Evolutionary conservation across 2,329 filamentous ascomycete genomes (phyloP).

Genomic region (Lecanicillium sp.): DNA sequence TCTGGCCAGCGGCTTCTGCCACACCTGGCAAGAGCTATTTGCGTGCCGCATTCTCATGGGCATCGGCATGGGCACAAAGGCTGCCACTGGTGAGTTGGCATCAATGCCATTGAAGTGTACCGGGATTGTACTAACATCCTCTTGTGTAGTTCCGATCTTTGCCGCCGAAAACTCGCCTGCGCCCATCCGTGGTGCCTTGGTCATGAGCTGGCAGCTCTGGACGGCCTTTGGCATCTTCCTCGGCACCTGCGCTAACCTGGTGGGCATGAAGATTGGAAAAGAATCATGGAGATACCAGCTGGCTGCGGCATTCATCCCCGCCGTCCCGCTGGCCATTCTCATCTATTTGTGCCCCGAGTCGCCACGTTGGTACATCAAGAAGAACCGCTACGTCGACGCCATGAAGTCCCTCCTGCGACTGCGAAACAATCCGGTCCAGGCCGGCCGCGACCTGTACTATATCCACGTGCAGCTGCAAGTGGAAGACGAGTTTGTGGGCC

Average conservation of each 20-base stretch:
- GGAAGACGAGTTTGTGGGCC: slow-evolving; percentile 42
- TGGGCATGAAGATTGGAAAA: slow-evolving; percentile 25
- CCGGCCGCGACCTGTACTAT: slow-evolving; percentile 54
- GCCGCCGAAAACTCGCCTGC: slow-evolving; percentile 68
- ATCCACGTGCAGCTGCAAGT: slow-evolving; percentile 57
- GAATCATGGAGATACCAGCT: slow-evolving; percentile 55
- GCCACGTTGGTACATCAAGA: slow-evolving; percentile 60
- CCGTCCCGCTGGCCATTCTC: slow-evolving; percentile 46
- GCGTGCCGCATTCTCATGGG: slow-evolving; percentile 65
- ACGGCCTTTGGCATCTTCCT: slow-evolving; percentile 55
- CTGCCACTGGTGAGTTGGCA: slow-evolving; percentile 42
- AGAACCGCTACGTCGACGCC: slow-evolving; percentile 52
- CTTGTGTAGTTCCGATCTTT: slow-evolving; percentile 60
- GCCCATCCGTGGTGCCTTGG: slow-evolving; percentile 62
- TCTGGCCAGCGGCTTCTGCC: slow-evolving; percentile 63
- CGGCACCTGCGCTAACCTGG: slow-evolving; percentile 53
- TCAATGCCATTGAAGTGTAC: neutral
- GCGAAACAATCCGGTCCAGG: slow-evolving; percentile 48
- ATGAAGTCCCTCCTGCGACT: slow-evolving; percentile 46
- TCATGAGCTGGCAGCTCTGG: slow-evolving; percentile 77
- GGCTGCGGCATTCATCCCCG: slow-evolving; percentile 55
- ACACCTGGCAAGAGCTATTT: slow-evolving; percentile 66
- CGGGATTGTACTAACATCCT: slow-evolving; percentile 18
- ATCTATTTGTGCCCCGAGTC: slow-evolving; percentile 63
- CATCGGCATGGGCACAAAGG: slow-evolving; percentile 70